phyloP scores from a whole-genome alignment of 2,329 filamentous ascomycete genomes.

The Cladophialophora carrionii region DNA sequence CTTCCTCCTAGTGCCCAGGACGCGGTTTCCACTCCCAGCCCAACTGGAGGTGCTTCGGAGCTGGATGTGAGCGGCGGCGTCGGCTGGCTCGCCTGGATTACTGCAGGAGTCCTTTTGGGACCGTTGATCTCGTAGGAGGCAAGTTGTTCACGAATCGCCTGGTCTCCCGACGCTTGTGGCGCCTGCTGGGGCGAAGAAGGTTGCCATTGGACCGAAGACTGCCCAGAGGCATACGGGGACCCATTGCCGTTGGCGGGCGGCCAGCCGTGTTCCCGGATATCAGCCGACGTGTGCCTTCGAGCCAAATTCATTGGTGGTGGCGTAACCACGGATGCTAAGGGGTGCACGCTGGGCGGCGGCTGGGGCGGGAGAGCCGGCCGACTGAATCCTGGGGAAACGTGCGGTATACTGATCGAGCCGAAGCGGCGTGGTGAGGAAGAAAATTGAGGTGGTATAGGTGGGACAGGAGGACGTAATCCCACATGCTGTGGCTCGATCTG shows the following conservation, averaged over 20 bases:
- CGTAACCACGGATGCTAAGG: constrained; percentile 59
- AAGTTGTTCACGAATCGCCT: constrained; percentile 64
- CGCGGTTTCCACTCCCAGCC: constrained; percentile 34
- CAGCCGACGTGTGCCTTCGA: constrained; percentile 89
- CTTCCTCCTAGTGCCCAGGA: constrained; percentile 31
- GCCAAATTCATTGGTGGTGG: constrained; percentile 68
- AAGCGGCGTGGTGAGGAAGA: constrained; percentile 78
- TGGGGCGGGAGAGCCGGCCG: constrained; percentile 71
- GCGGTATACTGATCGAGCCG: constrained; percentile 76
- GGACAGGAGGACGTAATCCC: constrained; percentile 35
- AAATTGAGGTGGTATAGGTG: constrained; percentile 63
- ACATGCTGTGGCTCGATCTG: constrained; percentile 56
- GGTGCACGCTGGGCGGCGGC: constrained; percentile 67
- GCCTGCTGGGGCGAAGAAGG: constrained; percentile 58
- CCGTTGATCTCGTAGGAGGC: constrained; percentile 68
- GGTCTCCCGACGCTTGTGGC: constrained; percentile 53
- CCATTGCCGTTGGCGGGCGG: constrained; percentile 51
- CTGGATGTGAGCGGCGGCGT: constrained; percentile 31
- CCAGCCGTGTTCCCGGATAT: constrained; percentile 88
- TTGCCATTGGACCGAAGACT: constrained; percentile 63
- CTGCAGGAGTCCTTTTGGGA: constrained; percentile 49
- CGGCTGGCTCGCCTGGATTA: constrained; percentile 27
- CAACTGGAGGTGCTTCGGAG: constrained; percentile 30
- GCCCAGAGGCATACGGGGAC: constrained; percentile 69
- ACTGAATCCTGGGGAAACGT: constrained; percentile 72